Evolutionary conservation across 2,329 filamentous ascomycete genomes (phyloP).

Genomic region (Xylaria sp.): DNA sequence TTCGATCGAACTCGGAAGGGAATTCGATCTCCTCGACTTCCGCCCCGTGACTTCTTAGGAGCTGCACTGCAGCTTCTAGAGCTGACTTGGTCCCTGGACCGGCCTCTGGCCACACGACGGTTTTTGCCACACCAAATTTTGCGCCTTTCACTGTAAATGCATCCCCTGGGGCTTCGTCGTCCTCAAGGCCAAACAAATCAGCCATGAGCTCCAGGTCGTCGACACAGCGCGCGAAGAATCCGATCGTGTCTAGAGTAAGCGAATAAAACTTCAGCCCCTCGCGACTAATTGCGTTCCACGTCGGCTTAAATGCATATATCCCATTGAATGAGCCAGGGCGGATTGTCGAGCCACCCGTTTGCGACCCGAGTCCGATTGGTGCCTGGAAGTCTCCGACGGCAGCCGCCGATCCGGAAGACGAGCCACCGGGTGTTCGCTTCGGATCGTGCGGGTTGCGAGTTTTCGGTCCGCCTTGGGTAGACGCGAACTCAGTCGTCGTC

Average conservation of each 20-base stretch:
- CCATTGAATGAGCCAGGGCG: slow-evolving; percentile 73
- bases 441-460: slow-evolving; percentile 73
- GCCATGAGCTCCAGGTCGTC: slow-evolving; percentile 67
- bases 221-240: slow-evolving; percentile 67
- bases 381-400: slow-evolving; percentile 73
- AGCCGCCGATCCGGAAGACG: slow-evolving; percentile 73
- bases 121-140: slow-evolving; percentile 65
- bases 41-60: slow-evolving; percentile 61
- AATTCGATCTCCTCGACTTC: slow-evolving; percentile 66
- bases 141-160: slow-evolving; percentile 56
- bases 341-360: slow-evolving; percentile 72
- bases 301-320: slow-evolving; percentile 73
- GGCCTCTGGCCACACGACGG: slow-evolving; percentile 61
- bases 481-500: slow-evolving; percentile 72
- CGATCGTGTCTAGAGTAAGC: slow-evolving; percentile 69
- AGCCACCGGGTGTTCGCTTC: slow-evolving; percentile 73
- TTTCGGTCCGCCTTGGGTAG: slow-evolving; percentile 61
- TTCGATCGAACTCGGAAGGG: slow-evolving; percentile 58
- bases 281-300: slow-evolving; percentile 69
- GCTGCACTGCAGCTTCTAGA: slow-evolving; percentile 52
- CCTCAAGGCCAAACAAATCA: slow-evolving; percentile 63
- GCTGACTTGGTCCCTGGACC: slow-evolving; percentile 57
- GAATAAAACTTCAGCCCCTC: slow-evolving; percentile 71
- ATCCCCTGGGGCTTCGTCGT: slow-evolving; percentile 54
- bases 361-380: slow-evolving; percentile 69